Evolutionary conservation across 768 basidiomycete genomes (phyloP), one percentile per base, ranked within the genome.

Genomic region (Pulveroboletus sp.): DNA sequence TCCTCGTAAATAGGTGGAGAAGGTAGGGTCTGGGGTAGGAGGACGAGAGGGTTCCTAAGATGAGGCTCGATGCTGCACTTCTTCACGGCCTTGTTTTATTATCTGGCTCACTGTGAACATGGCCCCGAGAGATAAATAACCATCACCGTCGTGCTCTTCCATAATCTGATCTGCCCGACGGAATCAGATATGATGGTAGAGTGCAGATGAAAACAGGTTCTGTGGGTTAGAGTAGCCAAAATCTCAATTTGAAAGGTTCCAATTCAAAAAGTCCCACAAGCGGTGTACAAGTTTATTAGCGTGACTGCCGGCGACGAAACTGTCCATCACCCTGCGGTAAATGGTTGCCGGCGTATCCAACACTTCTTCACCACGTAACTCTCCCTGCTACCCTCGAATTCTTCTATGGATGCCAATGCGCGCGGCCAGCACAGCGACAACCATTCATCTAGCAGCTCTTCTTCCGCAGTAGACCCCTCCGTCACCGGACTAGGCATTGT

Each of bases 11-110:
- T 82, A 89, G 0, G 70, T 71, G 1, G 74, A 69, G 8, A 73
- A 55, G 0, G 84, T 84, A 3, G 84, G 76, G 60, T 78, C 73
- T 1, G 87, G 88, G 0, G 82, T 79, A 2, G 84, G 81, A 10
- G 86, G 86, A 26, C 84, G 75, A 10, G 77, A 71, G 2, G 79
- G 79, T 67, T 87, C 86, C 85, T 68, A 40, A 8, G 15, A 38
- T 6, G 33, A 18, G 18, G 2, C 15, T 39, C 8, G n/a, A 27
- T 35, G 18, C 6, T 28, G 43, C 17, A 2, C 26, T 46, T 41
- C 10, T 36, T 24, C 8, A 6, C 10, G 14, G 32, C 32, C 26
- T 21, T 21, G 21, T 21, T 21, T 21, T 21, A 21, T 21, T 21
- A 21, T 24, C 31, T 10, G 43, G 65, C 72, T 64, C 42, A 83